Evolutionary conservation across 2,329 filamentous ascomycete species (phyloP), one percentile per base, ranked within the genome.

Genomic region (Diaporthe velutina): DNA sequence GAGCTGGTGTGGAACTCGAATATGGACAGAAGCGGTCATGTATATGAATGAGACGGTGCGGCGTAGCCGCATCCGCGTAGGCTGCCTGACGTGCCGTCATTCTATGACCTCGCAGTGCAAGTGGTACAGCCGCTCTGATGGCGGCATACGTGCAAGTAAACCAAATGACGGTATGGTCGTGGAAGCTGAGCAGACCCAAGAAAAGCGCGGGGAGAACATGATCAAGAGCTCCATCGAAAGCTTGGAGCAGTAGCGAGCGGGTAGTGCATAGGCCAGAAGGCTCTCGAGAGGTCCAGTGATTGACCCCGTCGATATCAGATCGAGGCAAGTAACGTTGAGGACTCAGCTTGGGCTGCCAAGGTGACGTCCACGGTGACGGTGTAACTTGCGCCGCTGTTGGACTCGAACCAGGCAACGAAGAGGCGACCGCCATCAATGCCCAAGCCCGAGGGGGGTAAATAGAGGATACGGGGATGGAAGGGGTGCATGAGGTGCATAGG

Each of bases 401-500:
- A 13, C 64, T 52, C n/a, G 64, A 38, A 28, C 22, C 30, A 50
- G 33, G 64, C 45, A 67, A 52, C 33, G 28, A 38, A 67, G 17
- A 25, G 13, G 64, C 45, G 45, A 25, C 45, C 12, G 28, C 30
- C 10, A 8, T 67, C 45, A 35, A 40, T 52, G 33, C 64, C 45
- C 64, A 40, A 67, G 64, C 60, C 40, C 19, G 13, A 55, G 66
- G 48, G 60, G 50, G 15, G 38, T 52, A 48, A 15, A 13, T 57
- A 40, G 17, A 52, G 38, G 9, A 38, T 22, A 25, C 50, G 38
- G n/a, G 17, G 40, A 22, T 38, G 71, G 54, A 57, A 57, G 48
- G 55, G 73, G 74, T 61, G 42, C 60, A 17, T 42, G 48, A 66
- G 74, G 67, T 74, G 74, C 68, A 71, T 74, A 61, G 38, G 52